phyloP scores from a whole-genome alignment of 2,329 filamentous ascomycete genomes.

The Epichloe amarillans region DNA sequence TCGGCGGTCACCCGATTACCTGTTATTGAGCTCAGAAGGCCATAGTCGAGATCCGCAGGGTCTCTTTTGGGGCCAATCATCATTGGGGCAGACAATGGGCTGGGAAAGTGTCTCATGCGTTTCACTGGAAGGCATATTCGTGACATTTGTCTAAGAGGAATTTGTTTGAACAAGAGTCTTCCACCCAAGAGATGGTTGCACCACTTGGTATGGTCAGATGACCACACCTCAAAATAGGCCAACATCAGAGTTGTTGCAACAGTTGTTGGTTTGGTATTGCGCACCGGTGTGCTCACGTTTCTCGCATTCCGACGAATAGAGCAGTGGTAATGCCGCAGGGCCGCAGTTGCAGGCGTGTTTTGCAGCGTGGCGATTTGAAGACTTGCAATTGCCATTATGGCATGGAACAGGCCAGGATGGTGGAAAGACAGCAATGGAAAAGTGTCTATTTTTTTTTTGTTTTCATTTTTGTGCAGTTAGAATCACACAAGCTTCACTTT shows the following conservation, averaged over 20 bases:
- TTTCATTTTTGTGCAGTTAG: neutral
- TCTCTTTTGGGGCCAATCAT: constrained; percentile 11
- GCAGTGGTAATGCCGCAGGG: constrained; percentile 84
- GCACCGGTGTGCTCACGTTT: constrained; percentile 55
- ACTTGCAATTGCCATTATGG: constrained; percentile 76
- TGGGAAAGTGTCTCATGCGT: constrained; percentile 20
- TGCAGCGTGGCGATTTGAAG: constrained; percentile 80
- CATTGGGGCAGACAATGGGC: neutral
- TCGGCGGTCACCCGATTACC: constrained; percentile 25
- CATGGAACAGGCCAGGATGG: constrained; percentile 77
- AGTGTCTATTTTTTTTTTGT: constrained; percentile 38
- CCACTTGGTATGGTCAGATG: constrained; percentile 91
- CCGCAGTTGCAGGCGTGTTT: constrained; percentile 58
- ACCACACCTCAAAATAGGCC: constrained; percentile 89
- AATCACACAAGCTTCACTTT: neutral
- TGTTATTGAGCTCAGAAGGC: constrained; percentile 27
- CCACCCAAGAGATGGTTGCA: constrained; percentile 82
- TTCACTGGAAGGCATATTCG: constrained; percentile 54
- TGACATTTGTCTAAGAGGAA: constrained; percentile 64
- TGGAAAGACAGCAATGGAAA: constrained; percentile 73
- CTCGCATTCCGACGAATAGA: constrained; percentile 66
- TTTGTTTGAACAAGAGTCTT: constrained; percentile 67
- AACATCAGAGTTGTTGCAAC: constrained; percentile 79
- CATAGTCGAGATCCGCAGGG: constrained; percentile 27
- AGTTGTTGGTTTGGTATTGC: constrained; percentile 63